phyloP scores from a whole-genome alignment of 1,139 yeast genomes.

The Meyerozyma athensensis region DNA sequence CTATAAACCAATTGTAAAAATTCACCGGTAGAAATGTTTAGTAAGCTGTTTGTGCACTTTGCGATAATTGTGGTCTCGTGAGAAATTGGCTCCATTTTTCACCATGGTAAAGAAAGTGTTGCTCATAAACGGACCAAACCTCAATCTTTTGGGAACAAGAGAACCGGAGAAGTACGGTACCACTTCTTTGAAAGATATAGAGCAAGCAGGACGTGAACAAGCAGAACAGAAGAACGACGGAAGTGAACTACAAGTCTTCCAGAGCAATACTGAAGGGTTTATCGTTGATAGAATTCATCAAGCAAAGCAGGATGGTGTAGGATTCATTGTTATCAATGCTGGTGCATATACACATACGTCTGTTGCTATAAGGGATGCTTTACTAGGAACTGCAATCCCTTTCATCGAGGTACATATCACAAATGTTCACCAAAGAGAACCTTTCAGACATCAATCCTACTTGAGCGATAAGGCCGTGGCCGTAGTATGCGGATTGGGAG shows the following conservation, averaged over 20 bases:
- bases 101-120: slow-evolving; percentile 38
- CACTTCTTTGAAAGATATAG: slow-evolving; percentile 38
- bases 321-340: slow-evolving; percentile 42
- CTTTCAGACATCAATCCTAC: slow-evolving; percentile 46
- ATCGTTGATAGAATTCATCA: slow-evolving; percentile 43
- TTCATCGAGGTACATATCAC: slow-evolving; percentile 47
- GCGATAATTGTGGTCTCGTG: too few species aligned
- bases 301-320: slow-evolving; percentile 37
- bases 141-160: slow-evolving; percentile 43
- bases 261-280: slow-evolving; percentile 45
- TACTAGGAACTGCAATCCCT: slow-evolving; percentile 44
- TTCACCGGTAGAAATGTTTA: too few species aligned
- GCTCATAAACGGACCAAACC: slow-evolving; percentile 45
- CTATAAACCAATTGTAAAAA: too few species aligned
- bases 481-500: slow-evolving; percentile 45
- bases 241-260: slow-evolving; percentile 29
- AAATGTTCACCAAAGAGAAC: slow-evolving; percentile 46
- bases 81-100: background rate
- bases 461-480: slow-evolving; percentile 46
- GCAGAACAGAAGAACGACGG: slow-evolving; percentile 27
- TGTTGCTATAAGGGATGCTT: slow-evolving; percentile 46
- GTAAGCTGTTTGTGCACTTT: too few species aligned
- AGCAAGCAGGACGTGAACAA: slow-evolving; percentile 34
- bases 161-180: slow-evolving; percentile 50
- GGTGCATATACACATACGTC: slow-evolving; percentile 52